These are phyloP conservation scores for Amylostereum chailletii DNA, from an alignment of 1,284 basidiomycete species.

Conservation along the genomic window DNA sequence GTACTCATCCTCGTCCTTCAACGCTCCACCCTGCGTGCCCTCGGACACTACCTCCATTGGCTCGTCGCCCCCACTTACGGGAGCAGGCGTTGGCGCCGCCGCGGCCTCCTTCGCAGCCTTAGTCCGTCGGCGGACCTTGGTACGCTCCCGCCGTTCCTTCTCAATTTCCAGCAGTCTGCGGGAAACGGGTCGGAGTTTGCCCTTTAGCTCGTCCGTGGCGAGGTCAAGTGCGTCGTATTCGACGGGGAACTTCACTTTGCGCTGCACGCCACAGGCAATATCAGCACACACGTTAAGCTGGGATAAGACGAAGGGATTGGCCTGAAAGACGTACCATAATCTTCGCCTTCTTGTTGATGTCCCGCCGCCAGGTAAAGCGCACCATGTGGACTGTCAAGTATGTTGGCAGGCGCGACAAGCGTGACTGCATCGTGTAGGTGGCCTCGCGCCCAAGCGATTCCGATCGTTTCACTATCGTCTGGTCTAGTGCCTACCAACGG, in stretches of 20 bases:
- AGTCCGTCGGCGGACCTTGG: constrained; percentile 74
- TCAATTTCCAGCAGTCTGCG: constrained; percentile 71
- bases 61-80: constrained; percentile 18
- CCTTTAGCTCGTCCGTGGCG: constrained; percentile 71
- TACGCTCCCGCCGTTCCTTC: constrained; percentile 78
- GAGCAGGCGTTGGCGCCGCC: constrained; percentile 17
- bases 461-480: constrained; percentile 83
- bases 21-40: constrained; percentile 26
- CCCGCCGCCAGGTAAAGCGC: constrained; percentile 90
- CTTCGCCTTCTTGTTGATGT: constrained; percentile 88
- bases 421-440: constrained; percentile 75
- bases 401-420: constrained; percentile 77
- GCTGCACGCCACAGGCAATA: constrained; percentile 31
- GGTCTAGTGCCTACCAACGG: constrained; percentile 61
- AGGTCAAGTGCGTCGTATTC: constrained; percentile 86
- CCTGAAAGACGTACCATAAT: constrained; percentile 58
- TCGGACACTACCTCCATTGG: constrained; percentile 18
- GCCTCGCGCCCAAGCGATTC: constrained; percentile 76
- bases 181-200: constrained; percentile 64
- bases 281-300: background rate
- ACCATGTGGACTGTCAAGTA: constrained; percentile 91
- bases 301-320: background rate
- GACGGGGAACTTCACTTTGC: constrained; percentile 89
- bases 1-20: constrained; percentile 55
- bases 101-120: constrained; percentile 34